Evolutionary conservation across 2,329 filamentous ascomycete species (phyloP), one percentile per base, ranked within the genome.

Genomic region (Cordyceps cateniannulata): DNA sequence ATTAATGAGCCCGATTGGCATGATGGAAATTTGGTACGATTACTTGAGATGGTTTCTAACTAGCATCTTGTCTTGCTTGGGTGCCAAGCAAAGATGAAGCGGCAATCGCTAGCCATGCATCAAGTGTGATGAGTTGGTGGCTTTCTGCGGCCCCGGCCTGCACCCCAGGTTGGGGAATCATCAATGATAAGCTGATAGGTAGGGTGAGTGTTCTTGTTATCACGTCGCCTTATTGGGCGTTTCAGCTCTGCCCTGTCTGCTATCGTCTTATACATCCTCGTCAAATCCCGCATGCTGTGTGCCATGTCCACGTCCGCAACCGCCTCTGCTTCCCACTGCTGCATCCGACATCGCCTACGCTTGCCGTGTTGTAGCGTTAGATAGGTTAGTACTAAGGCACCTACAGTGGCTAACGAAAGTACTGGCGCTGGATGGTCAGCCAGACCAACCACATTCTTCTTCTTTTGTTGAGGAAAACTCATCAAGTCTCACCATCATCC

Each of bases 271-370:
- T 47, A 50, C 54, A 45, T 49, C 29, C 45, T 58, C 45, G 32
- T 58, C 45, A 50, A 24, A 27, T 58, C 47, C 48, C 38, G 56
- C 48, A 51, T 35, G 32, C 10, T 35, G 8, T 12, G 32, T 9
- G n/a, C 32, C 10, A 35, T 12, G 14, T 35, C 32, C 32, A 12
- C 32, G n/a, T 51, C 25, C 48, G 56, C 56, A 20, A n/a, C n/a
- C n/a, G n/a, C n/a, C n/a, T n/a, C n/a, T n/a, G n/a, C n/a, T n/a
- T 59, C 48, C 38, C 47, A 25, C 38, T 29, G 51, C 35, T 59
- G 48, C 56, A 59, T 59, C 56, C 56, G 56, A 59, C 56, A 59
- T 59, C 56, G 56, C 56, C 52, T 59, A 59, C 48, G 48, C 47
- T n/a, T 59, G 48, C 56, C 56, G 24, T 51, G 25, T 44, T 9